phyloP scores from a whole-genome alignment of 371 early-diverging fungal species.

The Haplosporangium sp. region DNA sequence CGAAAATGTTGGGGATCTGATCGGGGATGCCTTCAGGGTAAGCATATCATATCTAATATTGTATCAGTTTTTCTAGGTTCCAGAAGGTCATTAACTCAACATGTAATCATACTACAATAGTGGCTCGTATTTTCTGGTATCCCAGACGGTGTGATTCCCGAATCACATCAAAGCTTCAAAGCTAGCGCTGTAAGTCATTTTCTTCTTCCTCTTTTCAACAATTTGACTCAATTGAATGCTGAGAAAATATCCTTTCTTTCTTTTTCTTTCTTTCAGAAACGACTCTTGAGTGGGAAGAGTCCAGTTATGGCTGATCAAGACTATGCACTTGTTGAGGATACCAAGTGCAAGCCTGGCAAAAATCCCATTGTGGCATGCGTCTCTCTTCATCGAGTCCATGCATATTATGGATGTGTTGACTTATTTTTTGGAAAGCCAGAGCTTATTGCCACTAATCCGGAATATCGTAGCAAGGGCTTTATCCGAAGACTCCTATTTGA shows the following conservation, averaged over 20 bases:
- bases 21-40: slow-evolving; percentile 23
- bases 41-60: background rate
- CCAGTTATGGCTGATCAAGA: slow-evolving; percentile 27
- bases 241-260: background rate
- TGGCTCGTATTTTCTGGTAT: slow-evolving; percentile 2
- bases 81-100: too few relatives aligned
- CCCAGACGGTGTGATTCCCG: slow-evolving; percentile 9
- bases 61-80: background rate
- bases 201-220: background rate
- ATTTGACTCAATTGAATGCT: background rate
- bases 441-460: slow-evolving; percentile 27
- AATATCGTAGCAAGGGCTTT: slow-evolving; percentile 39
- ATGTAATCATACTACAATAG: background rate
- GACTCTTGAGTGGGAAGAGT: slow-evolving; percentile 30
- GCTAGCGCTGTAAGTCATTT: slow-evolving; percentile 5
- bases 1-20: slow-evolving; percentile 16
- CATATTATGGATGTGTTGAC: slow-evolving; percentile 23
- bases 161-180: background rate
- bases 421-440: slow-evolving; percentile 35
- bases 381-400: slow-evolving; percentile 13
- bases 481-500: slow-evolving; percentile 31
- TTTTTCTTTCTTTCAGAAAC: slow-evolving; percentile 6
- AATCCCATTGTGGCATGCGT: slow-evolving; percentile 38
- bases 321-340: slow-evolving; percentile 38
- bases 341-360: slow-evolving; percentile 11